Evolutionary conservation across 2,329 filamentous ascomycete species (phyloP), one percentile per base, ranked within the genome.

Genomic region (Bipolaris victoriae): DNA sequence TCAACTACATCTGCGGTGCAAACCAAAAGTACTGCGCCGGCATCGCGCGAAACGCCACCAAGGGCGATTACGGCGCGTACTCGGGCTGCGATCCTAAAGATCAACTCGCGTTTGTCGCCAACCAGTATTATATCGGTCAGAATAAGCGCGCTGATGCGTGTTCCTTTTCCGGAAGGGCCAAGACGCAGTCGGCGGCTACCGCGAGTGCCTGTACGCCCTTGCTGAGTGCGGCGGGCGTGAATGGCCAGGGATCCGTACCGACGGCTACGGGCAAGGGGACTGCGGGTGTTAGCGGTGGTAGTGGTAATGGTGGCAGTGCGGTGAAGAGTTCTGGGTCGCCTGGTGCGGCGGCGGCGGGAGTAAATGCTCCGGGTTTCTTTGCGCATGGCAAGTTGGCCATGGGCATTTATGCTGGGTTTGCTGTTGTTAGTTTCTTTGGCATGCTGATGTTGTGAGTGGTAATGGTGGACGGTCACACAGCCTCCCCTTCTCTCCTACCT

Each of bases 41-140:
- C 49, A 92, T 95, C 76, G 78, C 76, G 49, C 83, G 82, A 67
- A 89, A 93, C 76, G 85, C 84, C 41, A 85, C 83, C 47, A 86
- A 82, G 7, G 91, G 90, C 69, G 78, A 82, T 55, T 95, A 89
- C 75, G 91, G 91, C 65, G 85, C 88, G 31, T 90, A 90, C 82
- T 85, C 86, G 72, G 91, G 91, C 84, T 95, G 91, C 81, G 81
- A 83, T 64, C 74, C 86, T 63, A 83, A 84, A 64, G 83, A 90
- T 77, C 86, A 92, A 82, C 86, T 95, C 33, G 86, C 86, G 44
- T 92, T 84, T 75, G 89, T 86, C 37, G 86, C 92, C 53, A 87
- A 93, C 79, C 79, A 86, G 69, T 94, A 93, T 83, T 78, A 77
- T 63, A 82, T 88, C 70, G 79, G 82, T 65, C 81, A 81, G 60